Conservation (phyloP, 257 asterid genomes). For the Marsdenia floribunda region DNA sequence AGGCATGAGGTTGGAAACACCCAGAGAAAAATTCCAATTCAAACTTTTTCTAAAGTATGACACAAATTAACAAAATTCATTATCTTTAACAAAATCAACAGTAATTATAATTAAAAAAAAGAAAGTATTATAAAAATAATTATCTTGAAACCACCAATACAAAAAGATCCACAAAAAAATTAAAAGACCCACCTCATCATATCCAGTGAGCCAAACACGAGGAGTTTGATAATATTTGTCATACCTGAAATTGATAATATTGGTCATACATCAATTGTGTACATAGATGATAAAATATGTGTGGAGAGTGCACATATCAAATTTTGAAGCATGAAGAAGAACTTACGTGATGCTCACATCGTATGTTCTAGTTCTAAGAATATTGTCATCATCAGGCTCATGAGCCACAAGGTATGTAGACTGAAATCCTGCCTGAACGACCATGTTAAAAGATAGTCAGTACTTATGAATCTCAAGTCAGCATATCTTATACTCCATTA, state of each 20-base stretch:
- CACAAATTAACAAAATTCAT: neutral
- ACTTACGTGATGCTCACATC: slow-evolving; percentile 98
- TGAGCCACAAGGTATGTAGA: slow-evolving; percentile 69
- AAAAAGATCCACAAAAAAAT: neutral
- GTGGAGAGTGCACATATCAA: neutral
- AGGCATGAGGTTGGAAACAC: neutral
- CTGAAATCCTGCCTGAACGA: slow-evolving; percentile 74
- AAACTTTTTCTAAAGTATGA: neutral
- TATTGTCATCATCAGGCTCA: slow-evolving; percentile 95
- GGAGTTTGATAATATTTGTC: slow-evolving; percentile 99
- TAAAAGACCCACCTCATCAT: slow-evolving; percentile 73
- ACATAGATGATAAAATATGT: neutral
- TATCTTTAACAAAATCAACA: too few species aligned
- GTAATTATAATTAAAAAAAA: too few species aligned
- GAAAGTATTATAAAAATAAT: neutral
- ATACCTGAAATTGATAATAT: slow-evolving; percentile 43
- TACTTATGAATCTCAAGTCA: neutral
- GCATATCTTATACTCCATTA: neutral
- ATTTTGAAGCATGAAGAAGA: neutral
- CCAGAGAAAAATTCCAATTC: neutral
- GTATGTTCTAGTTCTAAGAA: slow-evolving; percentile 86
- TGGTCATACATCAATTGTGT: neutral
- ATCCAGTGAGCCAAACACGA: slow-evolving; percentile 99
- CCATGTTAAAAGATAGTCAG: slow-evolving; percentile 4
- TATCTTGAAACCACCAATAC: neutral